These are phyloP conservation scores for Tremella yokohamensis DNA, from an alignment of 768 basidiomycete genomes.

Conservation along the genomic window DNA sequence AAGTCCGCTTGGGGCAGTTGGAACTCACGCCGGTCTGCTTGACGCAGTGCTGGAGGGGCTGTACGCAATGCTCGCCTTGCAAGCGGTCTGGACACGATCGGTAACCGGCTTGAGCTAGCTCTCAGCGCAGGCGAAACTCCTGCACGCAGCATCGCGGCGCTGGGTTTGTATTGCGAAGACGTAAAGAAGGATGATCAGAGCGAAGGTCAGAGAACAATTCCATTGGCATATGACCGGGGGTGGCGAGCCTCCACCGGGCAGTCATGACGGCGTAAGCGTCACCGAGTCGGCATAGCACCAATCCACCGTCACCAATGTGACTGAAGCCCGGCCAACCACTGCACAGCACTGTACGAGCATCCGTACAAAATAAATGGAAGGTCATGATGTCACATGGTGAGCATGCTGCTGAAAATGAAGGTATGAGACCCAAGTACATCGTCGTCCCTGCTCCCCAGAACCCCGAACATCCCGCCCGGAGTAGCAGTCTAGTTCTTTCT, in stretches of 20 bases:
- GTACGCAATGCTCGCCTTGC: neutral
- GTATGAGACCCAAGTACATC: constrained; percentile 3
- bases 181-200: too few relatives aligned
- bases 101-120: too few relatives aligned
- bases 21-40: constrained; percentile 1
- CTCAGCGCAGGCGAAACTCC: too few relatives aligned
- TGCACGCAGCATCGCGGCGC: too few relatives aligned
- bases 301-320: neutral
- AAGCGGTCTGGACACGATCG: too few relatives aligned
- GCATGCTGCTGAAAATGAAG: constrained; percentile 4
- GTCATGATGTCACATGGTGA: constrained; percentile 5
- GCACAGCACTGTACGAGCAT: too few relatives aligned
- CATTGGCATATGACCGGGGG: too few relatives aligned
- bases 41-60: neutral
- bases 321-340: too few relatives aligned
- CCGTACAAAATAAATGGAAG: neutral
- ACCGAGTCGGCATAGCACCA: neutral
- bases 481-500: constrained; percentile 15
- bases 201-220: too few relatives aligned
- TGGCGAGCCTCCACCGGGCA: too few relatives aligned
- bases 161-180: too few relatives aligned
- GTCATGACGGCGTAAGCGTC: too few relatives aligned
- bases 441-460: constrained; percentile 5
- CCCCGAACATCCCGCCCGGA: constrained; percentile 3
- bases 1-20: neutral